A percentile compares a stretch with the other conserved stretches of the same genome.
These are phyloP conservation scores for Cladosporium oxysporum DNA, from an alignment of 2,329 filamentous ascomycete genomes.

Conservation along the genomic window DNA sequence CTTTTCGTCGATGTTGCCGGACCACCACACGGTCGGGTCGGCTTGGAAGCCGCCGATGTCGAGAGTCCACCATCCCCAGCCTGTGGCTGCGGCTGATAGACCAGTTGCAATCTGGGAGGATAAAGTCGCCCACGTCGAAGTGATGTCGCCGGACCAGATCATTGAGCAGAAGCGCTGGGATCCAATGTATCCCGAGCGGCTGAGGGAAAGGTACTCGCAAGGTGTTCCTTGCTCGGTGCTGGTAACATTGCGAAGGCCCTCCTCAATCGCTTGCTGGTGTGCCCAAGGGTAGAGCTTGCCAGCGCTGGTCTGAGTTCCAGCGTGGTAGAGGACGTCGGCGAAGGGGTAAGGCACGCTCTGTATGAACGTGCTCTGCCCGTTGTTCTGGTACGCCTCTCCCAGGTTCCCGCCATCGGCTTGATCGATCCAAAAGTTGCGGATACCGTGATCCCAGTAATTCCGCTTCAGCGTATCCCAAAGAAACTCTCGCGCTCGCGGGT, in stretches of 20 bases:
- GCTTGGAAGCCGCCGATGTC: conserved; percentile 37
- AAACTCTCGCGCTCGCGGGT: conserved; percentile 34
- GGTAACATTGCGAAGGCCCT: conserved; percentile 34
- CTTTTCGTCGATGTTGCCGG: conserved; percentile 34
- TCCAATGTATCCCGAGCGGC: conserved; percentile 36
- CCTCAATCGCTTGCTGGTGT: conserved; percentile 35
- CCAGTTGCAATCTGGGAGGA: conserved; percentile 33
- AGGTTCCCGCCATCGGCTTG: conserved; percentile 41
- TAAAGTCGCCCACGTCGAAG: conserved; percentile 35
- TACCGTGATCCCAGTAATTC: conserved; percentile 38
- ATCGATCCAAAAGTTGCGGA: conserved; percentile 40
- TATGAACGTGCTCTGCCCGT: conserved; percentile 35
- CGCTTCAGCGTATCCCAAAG: conserved; percentile 33
- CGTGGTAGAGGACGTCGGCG: conserved; percentile 34
- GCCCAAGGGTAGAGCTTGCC: conserved; percentile 38
- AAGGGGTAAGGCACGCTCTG: conserved; percentile 36
- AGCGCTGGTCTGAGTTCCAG: conserved; percentile 33
- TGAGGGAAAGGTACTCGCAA: conserved; percentile 33
- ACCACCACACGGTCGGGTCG: conserved; percentile 40
- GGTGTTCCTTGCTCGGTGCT: conserved; percentile 29
- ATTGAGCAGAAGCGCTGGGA: conserved; percentile 38
- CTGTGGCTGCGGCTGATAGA: conserved; percentile 33
- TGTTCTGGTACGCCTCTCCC: conserved; percentile 43
- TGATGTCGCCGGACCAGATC: conserved; percentile 38
- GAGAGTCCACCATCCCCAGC: conserved; percentile 36